Base-by-base conservation (phyloP, 768 basidiomycete genomes). In the Butyriboletus loyo region DNA sequence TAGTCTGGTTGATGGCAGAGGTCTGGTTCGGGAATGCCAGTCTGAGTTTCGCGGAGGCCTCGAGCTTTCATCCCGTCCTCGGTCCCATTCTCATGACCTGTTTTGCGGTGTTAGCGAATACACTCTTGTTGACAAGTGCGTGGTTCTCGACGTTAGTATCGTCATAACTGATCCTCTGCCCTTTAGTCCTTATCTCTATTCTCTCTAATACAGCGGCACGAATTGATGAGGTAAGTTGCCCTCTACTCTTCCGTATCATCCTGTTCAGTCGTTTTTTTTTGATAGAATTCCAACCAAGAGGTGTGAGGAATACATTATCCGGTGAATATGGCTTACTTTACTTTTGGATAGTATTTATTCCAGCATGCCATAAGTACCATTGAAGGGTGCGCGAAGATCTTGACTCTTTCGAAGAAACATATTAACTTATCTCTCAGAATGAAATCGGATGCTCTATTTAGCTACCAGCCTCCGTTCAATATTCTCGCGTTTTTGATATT, bases 381-480 rank as follows among this genome's bases (percentile, higher is more conserved):
- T 45, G 89, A 95, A 78, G 90, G 91, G 89, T 88, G 60, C 50
- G 40, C n/a, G 11, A 36, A 38, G 22, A 22, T 7, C 32, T 15
- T 30, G 41, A 19, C 8, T 9, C n/a, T 15, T 47, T 46, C 9
- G 19, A 34, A 36, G 15, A 36, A 35, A 31, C n/a, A 19, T 42
- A 6, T 42, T 61, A 7, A 68, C 32, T 13, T 27, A 34, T 28
- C 22, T 30, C 25, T 43, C 56, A 90, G 92, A 22, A 88, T 93
- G 64, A 93, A 93, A 65, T 85, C 87, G 3, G 92, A 95, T 65
- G 89, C 89, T 1, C 75, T 97, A 17, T 92, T 95, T 73, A 92
- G 87, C 42, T 96, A 97, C 62, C 89, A 93, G 58, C 91, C 90
- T 2, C 93, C 93, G 1, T 92, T 92, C 78, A 92, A 91, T 61